These are phyloP conservation scores for Trypanosoma melophagium DNA, from an alignment of 208 protist genomes.

Conservation along the genomic window DNA sequence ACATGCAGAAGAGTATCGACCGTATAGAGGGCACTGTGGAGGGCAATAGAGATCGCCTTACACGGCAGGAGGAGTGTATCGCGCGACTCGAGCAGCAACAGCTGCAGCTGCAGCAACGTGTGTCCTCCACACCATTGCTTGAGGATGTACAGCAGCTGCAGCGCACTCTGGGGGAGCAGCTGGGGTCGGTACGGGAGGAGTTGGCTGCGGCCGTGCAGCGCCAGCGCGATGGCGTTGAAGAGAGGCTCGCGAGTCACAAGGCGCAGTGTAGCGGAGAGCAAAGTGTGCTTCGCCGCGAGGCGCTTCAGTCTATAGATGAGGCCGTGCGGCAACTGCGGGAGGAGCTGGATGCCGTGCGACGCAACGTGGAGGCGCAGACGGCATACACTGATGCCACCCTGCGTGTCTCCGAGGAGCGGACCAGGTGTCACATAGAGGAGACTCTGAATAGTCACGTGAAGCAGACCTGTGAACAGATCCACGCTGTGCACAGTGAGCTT, in stretches of 20 bases:
- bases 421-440: neutral
- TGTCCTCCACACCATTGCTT: neutral
- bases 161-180: neutral
- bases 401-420: constrained; percentile 1
- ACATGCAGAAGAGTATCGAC: constrained; percentile 24
- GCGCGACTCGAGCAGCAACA: constrained; percentile 27
- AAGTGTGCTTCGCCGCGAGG: neutral
- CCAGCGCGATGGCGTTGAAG: neutral
- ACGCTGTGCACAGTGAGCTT: constrained; percentile 7
- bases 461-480: constrained; percentile 13
- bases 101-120: constrained; percentile 3
- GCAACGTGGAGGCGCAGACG: constrained; percentile 1
- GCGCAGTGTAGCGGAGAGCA: constrained; percentile 1
- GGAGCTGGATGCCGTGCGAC: neutral
- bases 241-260: neutral
- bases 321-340: neutral
- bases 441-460: constrained; percentile 1
- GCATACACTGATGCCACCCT: neutral
- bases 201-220: neutral
- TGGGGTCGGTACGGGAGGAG: neutral
- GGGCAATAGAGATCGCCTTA: constrained; percentile 16
- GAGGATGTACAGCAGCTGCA: constrained; percentile 5
- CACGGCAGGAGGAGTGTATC: constrained; percentile 18
- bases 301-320: constrained; percentile 2
- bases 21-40: constrained; percentile 16